These are phyloP conservation scores for Beta vulgaris DNA, from an alignment of 148 eudicot genomes.

Conservation along the genomic window DNA sequence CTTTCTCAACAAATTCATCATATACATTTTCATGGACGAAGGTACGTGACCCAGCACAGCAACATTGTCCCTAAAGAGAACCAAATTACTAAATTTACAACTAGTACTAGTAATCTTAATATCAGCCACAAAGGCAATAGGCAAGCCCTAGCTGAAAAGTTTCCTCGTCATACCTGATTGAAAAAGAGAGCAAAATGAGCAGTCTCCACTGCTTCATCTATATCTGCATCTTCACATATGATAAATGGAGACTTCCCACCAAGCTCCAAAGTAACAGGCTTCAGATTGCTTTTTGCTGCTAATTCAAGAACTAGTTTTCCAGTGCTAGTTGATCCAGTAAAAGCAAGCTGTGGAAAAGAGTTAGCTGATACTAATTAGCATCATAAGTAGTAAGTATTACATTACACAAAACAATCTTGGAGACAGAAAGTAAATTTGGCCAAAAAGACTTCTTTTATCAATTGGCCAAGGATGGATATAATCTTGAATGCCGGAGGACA, in stretches of 20 bases:
- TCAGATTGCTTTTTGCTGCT: slow-evolving; percentile 64
- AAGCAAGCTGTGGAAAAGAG: slow-evolving; percentile 42
- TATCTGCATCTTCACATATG: slow-evolving; percentile 63
- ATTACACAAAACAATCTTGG: not conserved
- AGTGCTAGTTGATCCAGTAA: slow-evolving; percentile 59
- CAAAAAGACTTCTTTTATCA: no score
- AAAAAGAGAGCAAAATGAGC: slow-evolving; percentile 68
- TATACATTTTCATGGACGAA: slow-evolving; percentile 74
- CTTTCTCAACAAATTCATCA: slow-evolving; percentile 77
- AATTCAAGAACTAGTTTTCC: slow-evolving; percentile 45
- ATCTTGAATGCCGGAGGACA: not conserved
- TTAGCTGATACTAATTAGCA: not conserved
- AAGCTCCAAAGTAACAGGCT: slow-evolving; percentile 58
- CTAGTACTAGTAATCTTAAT: not conserved
- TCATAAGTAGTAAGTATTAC: not conserved
- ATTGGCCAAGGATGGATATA: not conserved
- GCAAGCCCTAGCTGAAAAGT: not conserved
- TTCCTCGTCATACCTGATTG: slow-evolving; percentile 43
- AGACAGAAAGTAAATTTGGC: no score
- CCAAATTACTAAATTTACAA: slow-evolving; percentile 1
- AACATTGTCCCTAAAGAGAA: slow-evolving; percentile 76
- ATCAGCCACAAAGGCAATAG: not conserved
- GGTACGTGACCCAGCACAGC: slow-evolving; percentile 92
- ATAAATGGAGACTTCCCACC: slow-evolving; percentile 74
- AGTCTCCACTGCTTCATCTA: slow-evolving; percentile 56